These are phyloP conservation scores for Quercus rubra DNA, from an alignment of 306 rosid genomes.

Conservation along the genomic window DNA sequence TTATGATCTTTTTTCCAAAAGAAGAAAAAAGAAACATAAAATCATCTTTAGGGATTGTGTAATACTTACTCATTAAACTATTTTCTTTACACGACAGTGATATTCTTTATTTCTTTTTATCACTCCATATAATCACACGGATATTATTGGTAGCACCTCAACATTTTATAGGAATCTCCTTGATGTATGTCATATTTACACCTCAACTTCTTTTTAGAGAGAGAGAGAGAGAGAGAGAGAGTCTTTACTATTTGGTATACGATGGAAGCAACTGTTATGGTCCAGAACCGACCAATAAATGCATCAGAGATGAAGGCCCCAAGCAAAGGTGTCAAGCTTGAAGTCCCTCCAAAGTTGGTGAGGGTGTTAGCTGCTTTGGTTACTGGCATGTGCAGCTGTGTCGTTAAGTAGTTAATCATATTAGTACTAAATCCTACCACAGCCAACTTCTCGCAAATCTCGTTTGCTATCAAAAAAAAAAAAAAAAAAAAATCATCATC, in stretches of 20 bases:
- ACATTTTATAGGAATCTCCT: no score
- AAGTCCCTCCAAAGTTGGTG: conserved; percentile 80
- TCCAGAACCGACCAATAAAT: conserved; percentile 78
- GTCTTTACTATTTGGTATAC: conserved; percentile 60
- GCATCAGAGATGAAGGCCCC: conserved; percentile 93
- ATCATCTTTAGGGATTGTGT: no score
- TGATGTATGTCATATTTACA: no score
- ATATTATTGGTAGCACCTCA: neutral
- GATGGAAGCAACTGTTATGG: conserved; percentile 64
- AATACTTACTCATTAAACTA: no score
- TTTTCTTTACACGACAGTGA: no score
- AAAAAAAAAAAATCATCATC: neutral
- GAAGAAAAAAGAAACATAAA: no score
- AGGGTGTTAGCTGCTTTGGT: conserved; percentile 90
- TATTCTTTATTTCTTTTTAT: no score
- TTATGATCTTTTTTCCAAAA: no score
- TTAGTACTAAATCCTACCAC: conserved; percentile 85
- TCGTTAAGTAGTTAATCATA: conserved; percentile 85
- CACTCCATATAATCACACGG: neutral
- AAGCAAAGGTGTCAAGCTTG: conserved; percentile 85
- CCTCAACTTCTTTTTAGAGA: neutral
- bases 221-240: conserved; percentile 3
- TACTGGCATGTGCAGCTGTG: conserved; percentile 78
- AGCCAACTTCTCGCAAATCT: conserved; percentile 81
- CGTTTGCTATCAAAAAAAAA: conserved; percentile 49